Evolutionary conservation across 2,329 filamentous ascomycete species (phyloP), one percentile per base, ranked within the genome.

Genomic region (Aureobasidium sp.): DNA sequence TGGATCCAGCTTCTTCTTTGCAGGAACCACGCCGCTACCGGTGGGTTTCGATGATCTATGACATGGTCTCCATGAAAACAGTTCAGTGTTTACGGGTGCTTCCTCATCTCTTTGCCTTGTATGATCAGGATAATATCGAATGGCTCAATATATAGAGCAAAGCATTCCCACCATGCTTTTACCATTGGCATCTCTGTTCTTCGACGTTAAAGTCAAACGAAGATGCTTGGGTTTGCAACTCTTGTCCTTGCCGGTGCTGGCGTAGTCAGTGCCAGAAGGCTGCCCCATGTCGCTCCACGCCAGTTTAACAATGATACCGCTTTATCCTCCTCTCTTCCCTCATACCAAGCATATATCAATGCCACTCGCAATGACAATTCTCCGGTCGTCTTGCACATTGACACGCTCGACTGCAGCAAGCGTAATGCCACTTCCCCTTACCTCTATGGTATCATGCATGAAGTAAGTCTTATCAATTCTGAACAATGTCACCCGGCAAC

Each of bases 401-500:
- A 66, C 34, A 62, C 63, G 20, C 15, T 27, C 3, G 56, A 64
- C 57, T 31, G 22, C 17, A 53, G 51, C 14, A 58, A 44, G 8
- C 63, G 64, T 39, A 65, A 65, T 63, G 62, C 59, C 29, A 65
- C 64, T 9, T 51, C 64, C n/a, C 62, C 64, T 6, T 51, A 64
- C 22, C 56, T 65, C 12, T 65, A 65, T 41, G 64, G 64, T 12
- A 37, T 65, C 25, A 65, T 65, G 64, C 62, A 64, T 27, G 64
- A 65, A 57, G 64, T 58, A 34, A 39, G 22, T 5, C n/a, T 42
- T 45, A 17, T 22, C 41, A 20, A 37, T 22, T 8, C 27, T 7
- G 12, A 25, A 14, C 31, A 34, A 34, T 12, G n/a, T 12, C 15
- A 37, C 9, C 27, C 11, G 20, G 42, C 20, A n/a, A 22, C 44